Evolutionary conservation across 768 basidiomycete species (phyloP).

Genomic region (Leucocoprinus birnbaumii): DNA sequence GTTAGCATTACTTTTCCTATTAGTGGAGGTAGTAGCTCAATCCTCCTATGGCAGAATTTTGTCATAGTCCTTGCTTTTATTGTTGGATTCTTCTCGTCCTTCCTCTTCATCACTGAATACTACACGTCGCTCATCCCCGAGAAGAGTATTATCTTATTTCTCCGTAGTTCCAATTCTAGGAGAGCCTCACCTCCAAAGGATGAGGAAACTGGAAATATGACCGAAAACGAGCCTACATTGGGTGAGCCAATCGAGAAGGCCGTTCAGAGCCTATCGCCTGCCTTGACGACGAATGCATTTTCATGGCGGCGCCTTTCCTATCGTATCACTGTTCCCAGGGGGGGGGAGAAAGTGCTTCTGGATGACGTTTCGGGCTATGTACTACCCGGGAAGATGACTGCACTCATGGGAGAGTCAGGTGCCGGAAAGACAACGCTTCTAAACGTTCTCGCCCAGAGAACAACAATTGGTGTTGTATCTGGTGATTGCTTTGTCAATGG

Average conservation of each 20-base stretch:
- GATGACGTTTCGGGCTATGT: slow-evolving; percentile 80
- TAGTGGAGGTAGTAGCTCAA: neutral
- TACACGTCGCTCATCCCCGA: too few relatives aligned
- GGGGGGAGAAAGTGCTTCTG: slow-evolving; percentile 49
- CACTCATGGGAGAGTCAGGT: slow-evolving; percentile 65
- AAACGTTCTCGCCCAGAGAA: slow-evolving; percentile 53
- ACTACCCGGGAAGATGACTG: slow-evolving; percentile 76
- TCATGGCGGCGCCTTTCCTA: slow-evolving; percentile 79
- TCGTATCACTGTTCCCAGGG: slow-evolving; percentile 46
- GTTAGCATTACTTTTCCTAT: slow-evolving; percentile 23
- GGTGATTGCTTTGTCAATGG: slow-evolving; percentile 58
- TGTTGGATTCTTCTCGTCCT: slow-evolving; percentile 54
- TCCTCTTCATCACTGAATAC: slow-evolving; percentile 59
- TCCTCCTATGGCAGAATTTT: slow-evolving; percentile 42
- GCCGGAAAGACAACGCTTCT: slow-evolving; percentile 56
- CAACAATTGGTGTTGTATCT: slow-evolving; percentile 41
- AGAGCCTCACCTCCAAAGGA: slow-evolving; percentile 10
- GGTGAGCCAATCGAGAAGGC: slow-evolving; percentile 25
- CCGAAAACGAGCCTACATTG: slow-evolving; percentile 17
- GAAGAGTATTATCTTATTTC: too few relatives aligned
- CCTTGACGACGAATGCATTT: slow-evolving; percentile 62
- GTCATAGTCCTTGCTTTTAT: slow-evolving; percentile 73
- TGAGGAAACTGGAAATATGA: neutral
- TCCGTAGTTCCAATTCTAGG: slow-evolving; percentile 40
- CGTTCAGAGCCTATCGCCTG: slow-evolving; percentile 35